These are phyloP conservation scores for Annulohypoxylon stygium DNA, from an alignment of 495 filamentous ascomycete species.

Conservation along the genomic window DNA sequence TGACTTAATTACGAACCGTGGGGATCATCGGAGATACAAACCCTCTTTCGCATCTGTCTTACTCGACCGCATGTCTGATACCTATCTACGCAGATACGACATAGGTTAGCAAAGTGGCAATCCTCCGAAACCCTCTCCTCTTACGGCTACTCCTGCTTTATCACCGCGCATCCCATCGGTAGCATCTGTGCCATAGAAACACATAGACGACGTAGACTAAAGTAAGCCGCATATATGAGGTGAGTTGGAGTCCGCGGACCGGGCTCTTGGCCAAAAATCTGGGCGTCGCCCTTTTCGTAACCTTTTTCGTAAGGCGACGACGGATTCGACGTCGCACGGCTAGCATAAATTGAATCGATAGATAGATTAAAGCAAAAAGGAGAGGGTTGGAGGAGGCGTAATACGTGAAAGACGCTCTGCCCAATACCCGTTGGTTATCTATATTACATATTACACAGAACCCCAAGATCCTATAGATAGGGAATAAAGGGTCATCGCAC, in stretches of 20 bases:
- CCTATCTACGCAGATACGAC: background rate
- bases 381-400: background rate
- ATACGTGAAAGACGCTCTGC: background rate
- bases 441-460: background rate
- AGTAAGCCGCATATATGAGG: constrained; percentile 17
- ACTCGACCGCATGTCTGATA: constrained; percentile 5
- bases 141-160: constrained; percentile 2
- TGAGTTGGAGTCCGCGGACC: constrained; percentile 28
- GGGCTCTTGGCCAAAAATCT: constrained; percentile 35
- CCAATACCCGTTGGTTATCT: background rate
- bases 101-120: background rate
- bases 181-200: constrained; percentile 11
- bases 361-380: background rate
- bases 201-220: background rate
- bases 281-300: background rate
- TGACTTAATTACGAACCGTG: constrained; percentile 1
- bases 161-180: background rate
- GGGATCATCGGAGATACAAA: constrained; percentile 14
- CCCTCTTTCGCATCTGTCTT: constrained; percentile 8
- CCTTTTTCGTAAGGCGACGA: constrained; percentile 29
- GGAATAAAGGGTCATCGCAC: constrained; percentile 28
- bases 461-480: constrained; percentile 17
- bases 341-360: constrained; percentile 6
- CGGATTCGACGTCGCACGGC: constrained; percentile 9
- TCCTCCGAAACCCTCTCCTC: constrained; percentile 4